Evolutionary conservation across 768 basidiomycete genomes (phyloP), one percentile per base, ranked within the genome.

Genomic region (Kwoniella newhampshirensis): DNA sequence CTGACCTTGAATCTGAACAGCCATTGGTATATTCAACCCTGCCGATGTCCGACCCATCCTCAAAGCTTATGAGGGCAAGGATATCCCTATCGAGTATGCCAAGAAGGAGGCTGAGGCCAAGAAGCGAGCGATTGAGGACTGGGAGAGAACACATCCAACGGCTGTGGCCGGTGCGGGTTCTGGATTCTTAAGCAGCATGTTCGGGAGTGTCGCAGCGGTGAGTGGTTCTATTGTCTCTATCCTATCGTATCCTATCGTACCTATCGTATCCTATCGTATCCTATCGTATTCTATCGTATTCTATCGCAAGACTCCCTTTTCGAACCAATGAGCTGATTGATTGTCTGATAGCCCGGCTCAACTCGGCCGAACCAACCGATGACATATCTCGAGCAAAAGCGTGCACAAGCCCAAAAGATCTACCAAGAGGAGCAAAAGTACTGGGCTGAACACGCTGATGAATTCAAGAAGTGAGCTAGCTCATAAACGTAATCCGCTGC

Each of bases 21-120:
- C 96, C 6, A 87, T 99, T 57, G 93, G 86, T 0, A 93, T 98
- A 64, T 92, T 91, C 79, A 86, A 86, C 60, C 86, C 89, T 1
- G 73, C 81, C 23, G 96, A 98, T 67, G 87, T 98, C 3, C 85
- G 94, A 18, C 89, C 88, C 0, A 87, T 98, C 52, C 77, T 99
- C 28, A 78, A 87, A 64, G 85, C 86, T 1, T 99, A 94, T 75
- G 79, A 82, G 4, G 94, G 87, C 42, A 92, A 94, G 77, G 82
- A 97, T 68, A 87, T 99, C 55, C 85, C 92, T 0, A 50, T 86
- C 5, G 93, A 93, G 76, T 97, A 91, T 64, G 91, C 86, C 35
- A 87, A 87, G 78, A 84, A 85, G 61, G 94, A 99, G 77, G 85
- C 85, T 0, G 88, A 88, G 73, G 83, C 84, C 47, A 96, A 92